Base-by-base conservation (phyloP, 2,329 filamentous ascomycete genomes). In the Colletotrichum paranaense region DNA sequence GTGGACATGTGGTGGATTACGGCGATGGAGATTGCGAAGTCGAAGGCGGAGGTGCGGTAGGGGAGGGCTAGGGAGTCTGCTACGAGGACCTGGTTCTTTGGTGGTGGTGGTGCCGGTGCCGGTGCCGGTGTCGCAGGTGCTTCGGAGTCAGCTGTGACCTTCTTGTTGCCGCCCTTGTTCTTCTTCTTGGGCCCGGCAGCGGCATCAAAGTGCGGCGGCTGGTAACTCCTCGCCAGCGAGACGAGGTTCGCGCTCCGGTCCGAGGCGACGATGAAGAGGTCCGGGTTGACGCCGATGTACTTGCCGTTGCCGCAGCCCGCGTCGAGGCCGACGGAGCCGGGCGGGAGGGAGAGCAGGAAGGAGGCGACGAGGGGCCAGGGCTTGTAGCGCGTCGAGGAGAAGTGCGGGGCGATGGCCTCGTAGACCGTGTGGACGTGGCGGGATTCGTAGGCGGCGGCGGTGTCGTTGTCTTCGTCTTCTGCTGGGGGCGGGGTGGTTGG, bases 281-380 rank as follows among this genome's bases (percentile, higher is more conserved):
- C 84, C 26, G 87, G 88, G 83, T 97, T 97, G 70, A 97, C 93
- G 73, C 89, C 86, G 74, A 98, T 86, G 82, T 98, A 98, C 87
- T 98, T 98, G 77, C 97, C 97, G 84, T 99, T 99, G 73, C 97
- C 97, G 84, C 97, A 98, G 74, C 97, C 97, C 69, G 98, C 88
- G 83, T 99, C 97, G 38, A 98, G 88, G 11, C 97, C 97, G 68
- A 98, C 84, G 62, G 94, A 89, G 30, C 95, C 96, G 14, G 91
- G 84, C 0, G 87, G 80, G 60, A 93, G 89, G 38, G 86, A 85
- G 62, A 87, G 84, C 46, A 98, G 89, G 81, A 98, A 98, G 46
- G 87, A 86, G 75, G 95, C 90, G 68, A 98, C 94, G 77, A 97
- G 92, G 26, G 97, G 97, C 97, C 97, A 99, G 74, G 97, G 95